Base-by-base conservation (phyloP, 2,329 filamentous ascomycete genomes). In the Neonectria coccinea region DNA sequence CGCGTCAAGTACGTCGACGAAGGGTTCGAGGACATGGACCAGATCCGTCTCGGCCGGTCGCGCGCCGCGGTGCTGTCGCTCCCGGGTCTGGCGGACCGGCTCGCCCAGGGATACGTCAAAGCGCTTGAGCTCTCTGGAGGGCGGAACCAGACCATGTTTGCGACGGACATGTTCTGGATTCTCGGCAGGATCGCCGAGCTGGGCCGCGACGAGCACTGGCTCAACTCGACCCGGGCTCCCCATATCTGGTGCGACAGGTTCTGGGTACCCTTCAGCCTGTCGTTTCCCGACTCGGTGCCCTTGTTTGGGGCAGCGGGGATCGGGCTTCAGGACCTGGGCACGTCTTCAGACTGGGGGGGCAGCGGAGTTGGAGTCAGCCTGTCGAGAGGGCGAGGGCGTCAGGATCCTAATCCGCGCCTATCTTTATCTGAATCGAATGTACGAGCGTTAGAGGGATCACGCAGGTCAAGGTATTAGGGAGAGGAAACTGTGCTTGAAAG, bases 1-100 rank as follows among this genome's bases (percentile, higher is more conserved):
- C 73, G 76, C 11, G 73, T 84, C 42, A 75, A 78, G 55, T 81
- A 80, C 66, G 57, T 79, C 5, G 68, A 73, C 27, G 67, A 67
- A 2, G 71, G 64, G n/a, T 80, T 82, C 54, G 72, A 76, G 10
- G 33, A 61, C 6, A 68, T 81, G 1, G 64, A 75, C 33, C 44
- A 62, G 4, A 64, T 74, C 44, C 64, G 63, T 9, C 66, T 69
- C 22, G 67, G 69, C 5, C 56, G 39, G 27, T 58, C 67, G 11
- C 56, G 62, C 29, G 70, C 73, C 8, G 56, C 62, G 29, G 73
- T 82, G 9, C 72, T 81, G n/a, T 73, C 75, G 2, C 74, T 82
- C 36, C 70, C 76, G 3, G 71, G 71, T 36, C 62, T 82, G 25
- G 71, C 79, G 2, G 74, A 81, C 57, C 71, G 74, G 53, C 65